Evolutionary conservation across 176 grass and related monocot genomes (phyloP), one percentile per base, ranked within the genome.

Genomic region (Oryza rufipogon): DNA sequence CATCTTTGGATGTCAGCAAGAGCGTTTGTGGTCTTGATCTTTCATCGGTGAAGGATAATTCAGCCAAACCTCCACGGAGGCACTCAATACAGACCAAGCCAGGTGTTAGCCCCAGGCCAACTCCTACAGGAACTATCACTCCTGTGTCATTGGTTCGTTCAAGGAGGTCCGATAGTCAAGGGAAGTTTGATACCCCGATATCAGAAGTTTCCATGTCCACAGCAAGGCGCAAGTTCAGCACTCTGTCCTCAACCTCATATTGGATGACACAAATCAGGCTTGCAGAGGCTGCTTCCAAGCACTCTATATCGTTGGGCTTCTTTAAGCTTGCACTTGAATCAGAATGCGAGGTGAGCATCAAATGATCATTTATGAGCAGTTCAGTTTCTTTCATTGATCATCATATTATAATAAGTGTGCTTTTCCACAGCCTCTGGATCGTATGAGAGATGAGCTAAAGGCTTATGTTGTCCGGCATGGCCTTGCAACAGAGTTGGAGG

Each of bases 241-340:
- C 88, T 0, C 70, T 99, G 25, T 96, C 93, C 51, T 99, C 97
- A 6, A 87, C 88, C 67, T 99, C 97, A 0, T 99, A 99, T 77
- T 99, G 97, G 93, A 87, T 92, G 80, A 86, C 97, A 41, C 93
- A 99, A 86, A 99, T 99, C 71, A 99, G 88, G 73, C 80, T 99
- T 67, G 90, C 97, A 19, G 93, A 99, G 84, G 90, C 90, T 66
- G 84, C 93, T 70, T 96, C 91, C 5, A 94, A 92, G 86, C 97
- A 99, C 65, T 84, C 75, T 26, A 33, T 96, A 20, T 86, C 93
- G 14, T 82, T 99, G 38, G 91, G 90, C 1, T 99, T 99, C 81
- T 99, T 99, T 83, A 99, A 94, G 76, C 97, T 99, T 44, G 93
- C 97, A 20, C 79, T 92, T 44, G 88, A 96, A 66, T 91, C 97